A percentile compares a stretch with the other conserved stretches of the same genome.
Conservation (phyloP, 495 filamentous ascomycete species). For the Hypoxylon cercidicola region DNA sequence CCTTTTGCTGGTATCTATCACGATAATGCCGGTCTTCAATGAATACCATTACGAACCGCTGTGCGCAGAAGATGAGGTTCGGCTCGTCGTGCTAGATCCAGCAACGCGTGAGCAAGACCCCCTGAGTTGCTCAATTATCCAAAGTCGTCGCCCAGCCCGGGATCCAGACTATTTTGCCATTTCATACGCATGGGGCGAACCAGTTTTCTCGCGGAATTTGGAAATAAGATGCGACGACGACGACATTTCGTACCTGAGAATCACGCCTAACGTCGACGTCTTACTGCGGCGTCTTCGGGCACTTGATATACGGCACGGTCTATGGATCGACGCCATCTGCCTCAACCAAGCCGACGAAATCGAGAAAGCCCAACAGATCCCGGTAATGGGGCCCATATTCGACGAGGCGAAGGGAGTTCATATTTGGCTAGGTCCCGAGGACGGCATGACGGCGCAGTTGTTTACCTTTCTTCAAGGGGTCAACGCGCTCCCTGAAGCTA, state of each 20-base stretch:
- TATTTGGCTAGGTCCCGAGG: no score
- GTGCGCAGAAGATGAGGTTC: slow-evolving; percentile 1
- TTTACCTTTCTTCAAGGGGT: no score
- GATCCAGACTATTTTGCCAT: slow-evolving; percentile 1
- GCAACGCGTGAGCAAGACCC: neutral
- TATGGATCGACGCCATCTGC: slow-evolving; percentile 51
- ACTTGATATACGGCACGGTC: neutral
- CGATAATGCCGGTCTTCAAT: slow-evolving; percentile 6
- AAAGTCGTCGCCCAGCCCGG: neutral
- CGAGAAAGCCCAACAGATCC: slow-evolving; percentile 47
- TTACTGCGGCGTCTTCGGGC: slow-evolving; percentile 1
- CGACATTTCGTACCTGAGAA: slow-evolving; percentile 6
- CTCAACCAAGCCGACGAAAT: slow-evolving; percentile 47
- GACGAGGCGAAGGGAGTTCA: no score
- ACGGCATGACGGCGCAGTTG: no score
- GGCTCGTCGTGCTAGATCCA: slow-evolving; percentile 1
- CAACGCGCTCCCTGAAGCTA: no score
- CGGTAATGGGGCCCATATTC: slow-evolving; percentile 38
- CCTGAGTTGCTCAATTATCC: neutral
- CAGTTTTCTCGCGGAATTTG: slow-evolving; percentile 6
- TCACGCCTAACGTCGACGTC: slow-evolving; percentile 6
- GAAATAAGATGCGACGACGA: slow-evolving; percentile 5
- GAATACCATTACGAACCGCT: slow-evolving; percentile 5
- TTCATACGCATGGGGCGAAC: slow-evolving; percentile 12
- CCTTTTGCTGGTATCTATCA: no score